These are phyloP conservation scores for Luvunga scandens DNA, from an alignment of 345 rosid species.

Conservation along the genomic window DNA sequence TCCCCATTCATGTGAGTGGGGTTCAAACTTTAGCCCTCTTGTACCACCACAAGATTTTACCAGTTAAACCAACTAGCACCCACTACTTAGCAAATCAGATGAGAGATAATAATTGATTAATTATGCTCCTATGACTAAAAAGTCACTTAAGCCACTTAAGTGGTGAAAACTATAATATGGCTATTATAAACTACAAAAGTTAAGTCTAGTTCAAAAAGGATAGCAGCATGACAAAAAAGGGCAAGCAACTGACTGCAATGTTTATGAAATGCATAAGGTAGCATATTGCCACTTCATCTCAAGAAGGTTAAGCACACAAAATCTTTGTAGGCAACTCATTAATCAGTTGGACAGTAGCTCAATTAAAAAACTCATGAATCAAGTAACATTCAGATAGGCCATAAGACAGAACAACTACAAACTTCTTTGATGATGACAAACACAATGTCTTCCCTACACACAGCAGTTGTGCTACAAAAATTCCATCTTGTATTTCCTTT, in stretches of 20 bases:
- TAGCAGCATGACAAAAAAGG: background rate
- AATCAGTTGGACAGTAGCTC: background rate
- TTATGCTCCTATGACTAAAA: background rate
- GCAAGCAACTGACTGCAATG: background rate
- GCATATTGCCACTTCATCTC: background rate
- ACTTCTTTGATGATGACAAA: background rate
- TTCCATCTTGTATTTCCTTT: background rate
- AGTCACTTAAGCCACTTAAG: background rate
- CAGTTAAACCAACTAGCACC: too few relatives aligned
- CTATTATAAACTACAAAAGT: background rate
- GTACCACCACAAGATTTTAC: too few relatives aligned
- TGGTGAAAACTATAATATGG: background rate
- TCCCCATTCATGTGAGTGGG: too few relatives aligned
- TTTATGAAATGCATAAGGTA: background rate
- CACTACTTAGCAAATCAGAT: background rate
- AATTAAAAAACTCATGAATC: conserved; percentile 4
- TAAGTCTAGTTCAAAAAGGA: background rate
- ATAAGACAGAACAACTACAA: background rate
- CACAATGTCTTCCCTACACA: background rate
- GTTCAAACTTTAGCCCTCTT: too few relatives aligned
- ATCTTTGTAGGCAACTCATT: background rate
- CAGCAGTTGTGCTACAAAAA: background rate
- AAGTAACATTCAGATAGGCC: background rate
- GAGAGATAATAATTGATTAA: background rate
- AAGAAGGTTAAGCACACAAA: background rate